Evolutionary conservation across 345 rosid genomes (phyloP), one percentile per base, ranked within the genome.

Genomic region (Draba incana): DNA sequence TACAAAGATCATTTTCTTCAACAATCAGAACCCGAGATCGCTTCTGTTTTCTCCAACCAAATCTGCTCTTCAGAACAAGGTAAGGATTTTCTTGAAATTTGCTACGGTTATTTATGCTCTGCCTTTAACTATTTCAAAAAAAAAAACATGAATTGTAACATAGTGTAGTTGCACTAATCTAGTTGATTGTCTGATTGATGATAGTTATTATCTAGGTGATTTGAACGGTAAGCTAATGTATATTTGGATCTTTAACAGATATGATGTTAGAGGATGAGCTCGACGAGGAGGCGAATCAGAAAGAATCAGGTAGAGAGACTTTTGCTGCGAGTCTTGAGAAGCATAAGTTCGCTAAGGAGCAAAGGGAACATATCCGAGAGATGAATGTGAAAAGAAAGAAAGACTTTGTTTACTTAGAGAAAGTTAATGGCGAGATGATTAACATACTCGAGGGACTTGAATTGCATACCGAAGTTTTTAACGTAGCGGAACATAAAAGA

Each of bases 231-330:
- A 50, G 86, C 69, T 73, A 73, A 61, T 8, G 72, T 69, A 80
- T 64, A 37, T 52, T 66, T n/a, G 82, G 78, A 48, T 67, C 68
- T 4, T 49, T 69, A 56, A 45, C 47, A 8, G 96, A 89, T 76
- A 87, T 92, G 88, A 83, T 84, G 12, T 85, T 82, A 76, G 88
- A 89, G 76, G 94, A 87, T 68, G 89, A 87, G 49, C 81, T 89
- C 44, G 84, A 58, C 54, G 89, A 85, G 45, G 96, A 78, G 39
- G 52, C 51, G n/a, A n/a, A n/a, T n/a, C n/a, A n/a, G n/a, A n/a
- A n/a, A n/a, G n/a, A n/a, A n/a, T n/a, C n/a, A n/a, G n/a, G n/a
- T n/a, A n/a, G n/a, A n/a, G n/a, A n/a, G n/a, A n/a, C n/a, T 10
- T 76, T 66, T 48, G 73, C 57, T 70, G 10, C 31, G 13, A 79